These are phyloP conservation scores for Candida rishiriensis DNA, from an alignment of 805 yeast genomes.

Conservation along the genomic window DNA sequence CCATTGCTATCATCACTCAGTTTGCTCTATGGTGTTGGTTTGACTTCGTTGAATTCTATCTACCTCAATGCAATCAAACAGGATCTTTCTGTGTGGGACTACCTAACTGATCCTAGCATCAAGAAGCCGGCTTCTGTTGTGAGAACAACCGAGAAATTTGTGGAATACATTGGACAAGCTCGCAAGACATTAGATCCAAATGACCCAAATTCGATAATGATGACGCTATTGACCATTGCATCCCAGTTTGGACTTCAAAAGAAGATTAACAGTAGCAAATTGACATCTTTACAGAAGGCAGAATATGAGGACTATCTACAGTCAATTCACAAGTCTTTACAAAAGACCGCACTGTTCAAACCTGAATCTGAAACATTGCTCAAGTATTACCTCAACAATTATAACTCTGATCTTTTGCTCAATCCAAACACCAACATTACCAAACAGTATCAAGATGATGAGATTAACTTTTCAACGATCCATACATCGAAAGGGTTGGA, in stretches of 20 bases:
- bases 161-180: constrained; percentile 14
- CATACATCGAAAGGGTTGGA: constrained; percentile 76
- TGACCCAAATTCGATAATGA: constrained; percentile 35
- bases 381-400: constrained; percentile 37
- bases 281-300: constrained; percentile 14
- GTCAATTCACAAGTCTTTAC: constrained; percentile 34
- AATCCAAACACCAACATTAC: constrained; percentile 20
- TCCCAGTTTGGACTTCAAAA: constrained; percentile 32
- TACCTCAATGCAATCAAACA: constrained; percentile 14
- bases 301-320: constrained; percentile 30
- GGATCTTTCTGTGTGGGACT: constrained; percentile 21
- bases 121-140: constrained; percentile 8
- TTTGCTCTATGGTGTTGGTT: constrained; percentile 20
- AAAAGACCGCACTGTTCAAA: constrained; percentile 12
- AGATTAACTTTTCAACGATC: constrained; percentile 58
- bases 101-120: constrained; percentile 10
- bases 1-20: constrained; percentile 23
- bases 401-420: constrained; percentile 30
- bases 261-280: constrained; percentile 17
- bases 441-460: constrained; percentile 21
- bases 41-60: constrained; percentile 13
- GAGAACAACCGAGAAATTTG: constrained; percentile 8
- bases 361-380: constrained; percentile 30
- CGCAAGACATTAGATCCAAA: constrained; percentile 22
- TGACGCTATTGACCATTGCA: constrained; percentile 30